Evolutionary conservation across 805 yeast species (phyloP), one percentile per base, ranked within the genome.

Genomic region (Barnettozyma vustinii): DNA sequence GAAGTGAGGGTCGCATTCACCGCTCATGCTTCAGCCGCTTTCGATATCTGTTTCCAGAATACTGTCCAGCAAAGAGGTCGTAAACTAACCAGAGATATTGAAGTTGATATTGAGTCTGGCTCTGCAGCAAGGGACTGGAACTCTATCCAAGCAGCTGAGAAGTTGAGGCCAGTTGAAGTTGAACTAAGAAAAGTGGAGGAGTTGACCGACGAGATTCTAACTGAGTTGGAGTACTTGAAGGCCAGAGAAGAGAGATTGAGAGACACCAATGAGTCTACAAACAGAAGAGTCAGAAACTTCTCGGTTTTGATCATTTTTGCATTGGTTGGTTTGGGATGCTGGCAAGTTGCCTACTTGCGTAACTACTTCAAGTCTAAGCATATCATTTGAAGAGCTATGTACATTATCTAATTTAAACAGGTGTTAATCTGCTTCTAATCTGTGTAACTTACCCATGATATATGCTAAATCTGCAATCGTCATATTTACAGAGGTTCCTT

Each of bases 51-150:
- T 69, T 86, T 94, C 69, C 85, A 83, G 52, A 92, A 94, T 67
- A 65, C 73, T 44, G 50, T 66, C n/a, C 57, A 63, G 30, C 67
- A 72, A 49, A 66, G 69, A 48, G 76, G 76, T 25, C 71, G 73
- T 42, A 64, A 73, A 27, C 60, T 77, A 56, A 66, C 71, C 52
- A 83, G 98, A 67, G 84, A 84, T 46, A 73, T 94, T 58, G 97
- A 90, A 62, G 73, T 94, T 61, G 97, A 91, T 55, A 84, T 94
- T 51, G 98, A 94, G 68, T 83, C 90, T 53, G 99, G 99, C 40
- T 87, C 97, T 45, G 87, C 90, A 60, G 99, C 98, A 39, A 84
- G 98, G 69, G 98, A 94, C 71, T 94, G 98, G 97, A 89, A 90
- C 64, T 88, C 90, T 21, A 74, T 91, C 54, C 97, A 91, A 73